These are phyloP conservation scores for Wallacemonas sp. DNA, from an alignment of 208 protist genomes.

Conservation along the genomic window DNA sequence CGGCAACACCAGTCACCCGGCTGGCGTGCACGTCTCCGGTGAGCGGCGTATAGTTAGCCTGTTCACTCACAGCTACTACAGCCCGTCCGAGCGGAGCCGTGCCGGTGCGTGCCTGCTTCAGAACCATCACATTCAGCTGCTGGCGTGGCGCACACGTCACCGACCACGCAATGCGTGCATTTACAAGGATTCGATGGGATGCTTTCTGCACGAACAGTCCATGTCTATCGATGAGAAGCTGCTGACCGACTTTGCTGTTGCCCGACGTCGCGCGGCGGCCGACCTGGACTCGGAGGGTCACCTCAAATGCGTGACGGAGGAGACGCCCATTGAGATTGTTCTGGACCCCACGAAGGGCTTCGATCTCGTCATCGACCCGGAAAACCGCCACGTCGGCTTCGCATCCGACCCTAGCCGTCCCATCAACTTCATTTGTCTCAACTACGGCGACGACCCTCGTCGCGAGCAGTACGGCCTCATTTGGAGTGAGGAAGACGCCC, in stretches of 20 bases:
- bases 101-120: conserved; percentile 38
- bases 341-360: not conserved
- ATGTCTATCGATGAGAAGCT: not conserved
- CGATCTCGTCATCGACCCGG: not conserved
- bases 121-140: conserved; percentile 17
- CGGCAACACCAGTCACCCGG: conserved; percentile 30
- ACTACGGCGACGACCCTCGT: not conserved
- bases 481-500: not conserved
- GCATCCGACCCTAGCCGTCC: not conserved
- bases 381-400: not conserved
- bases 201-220: not conserved
- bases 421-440: not conserved
- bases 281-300: not conserved
- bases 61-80: conserved; percentile 43
- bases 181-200: not conserved
- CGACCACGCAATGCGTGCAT: not conserved
- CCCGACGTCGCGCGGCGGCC: not conserved
- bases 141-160: conserved; percentile 31
- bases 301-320: not conserved
- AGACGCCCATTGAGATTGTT: not conserved
- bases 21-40: conserved; percentile 22
- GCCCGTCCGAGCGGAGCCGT: conserved; percentile 11
- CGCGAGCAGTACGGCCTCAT: not conserved
- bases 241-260: not conserved
- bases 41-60: conserved; percentile 30